Evolutionary conservation across 306 rosid genomes (phyloP), one percentile per base, ranked within the genome.

Genomic region (Prunus kanzakura): DNA sequence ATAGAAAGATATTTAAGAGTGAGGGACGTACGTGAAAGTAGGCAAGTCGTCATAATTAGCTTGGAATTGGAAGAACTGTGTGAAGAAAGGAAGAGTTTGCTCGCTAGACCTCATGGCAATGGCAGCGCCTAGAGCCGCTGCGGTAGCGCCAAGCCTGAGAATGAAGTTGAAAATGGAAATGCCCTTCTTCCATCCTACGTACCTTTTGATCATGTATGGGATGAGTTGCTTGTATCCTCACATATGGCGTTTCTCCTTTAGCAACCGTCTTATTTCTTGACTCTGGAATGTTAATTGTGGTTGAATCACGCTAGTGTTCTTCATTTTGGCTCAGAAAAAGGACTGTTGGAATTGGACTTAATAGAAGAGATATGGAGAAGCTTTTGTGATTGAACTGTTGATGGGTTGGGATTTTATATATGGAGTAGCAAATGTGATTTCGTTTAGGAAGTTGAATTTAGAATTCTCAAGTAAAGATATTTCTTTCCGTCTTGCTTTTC

Each of bases 11-110:
- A 35, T 35, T 35, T 35, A 35, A 35, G 41, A 35, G 41, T 35
- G 41, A 35, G 41, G 8, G 8, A 1, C 41, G 41, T 35, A 35
- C 8, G 71, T 90, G 96, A 89, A 87, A 66, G 96, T 47, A 9
- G 90, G 71, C 43, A 91, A 79, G 66, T 85, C 87, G 15, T 87
- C 88, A 22, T 87, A 89, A 47, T 86, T 80, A n/a, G 97, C 91
- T 75, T 86, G 86, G 68, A 91, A 91, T 64, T 86, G 89, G 83
- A 89, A 84, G 86, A 91, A 87, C 78, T 89, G 92, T 64, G 93
- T 91, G 90, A 87, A 84, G 83, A 89, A 91, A 50, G 93, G 90
- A 22, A 91, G 93, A 46, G 80, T 81, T 25, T 89, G 74, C 43
- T 81, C 89, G 22, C 81, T 79, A 8, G 76, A 78, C 25, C 82